Base-by-base conservation (phyloP, 768 basidiomycete genomes). In the Collybiopsis confluens region DNA sequence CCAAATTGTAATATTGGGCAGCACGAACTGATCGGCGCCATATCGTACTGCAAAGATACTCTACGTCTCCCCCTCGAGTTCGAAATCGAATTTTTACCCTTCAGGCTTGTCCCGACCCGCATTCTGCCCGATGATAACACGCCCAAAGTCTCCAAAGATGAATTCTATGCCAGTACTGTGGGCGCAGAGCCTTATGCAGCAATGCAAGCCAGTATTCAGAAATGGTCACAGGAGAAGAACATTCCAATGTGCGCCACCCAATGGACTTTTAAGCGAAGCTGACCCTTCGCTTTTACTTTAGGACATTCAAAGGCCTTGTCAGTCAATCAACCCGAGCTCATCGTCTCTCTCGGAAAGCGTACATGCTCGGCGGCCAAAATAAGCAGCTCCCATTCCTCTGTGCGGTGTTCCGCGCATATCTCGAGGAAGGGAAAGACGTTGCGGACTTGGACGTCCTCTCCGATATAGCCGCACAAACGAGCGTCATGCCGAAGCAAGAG, bases 291-390 rank as follows among this genome's bases (percentile, higher is more conserved):
- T 46, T n/a, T 27, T 48, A 9, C 26, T 35, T 15, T 60, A 89
- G 87, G 49, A 70, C 73, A 3, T 82, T 82, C 61, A 74, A 73
- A 15, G 88, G 88, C 18, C 73, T 74, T 13, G 73, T 91, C 57
- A 75, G 78, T 50, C 80, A 82, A 61, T 86, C 89, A n/a, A 82
- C 76, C 35, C 70, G 75, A 18, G 86, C 85, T 8, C 90, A 92
- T 65, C 79, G 90, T 10, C 73, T 93, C 24, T 74, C 85, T 27
- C 78, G 80, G 52, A 86, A 88, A 62, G 88, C 89, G 1, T 85
- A 74, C 64, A 68, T 75, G 57, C 56, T 81, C 18, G 85, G 84
- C 16, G 86, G 88, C 0, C 78, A 83, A 64, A 64, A 73, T 10
- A 62, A 78, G 30, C 90, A 92, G 65, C 64, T 80, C 5, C 73